A percentile compares a stretch with the other conserved stretches of the same genome.
Conservation (phyloP, 2,329 filamentous ascomycete genomes). For the Annulohypoxylon truncatum region DNA sequence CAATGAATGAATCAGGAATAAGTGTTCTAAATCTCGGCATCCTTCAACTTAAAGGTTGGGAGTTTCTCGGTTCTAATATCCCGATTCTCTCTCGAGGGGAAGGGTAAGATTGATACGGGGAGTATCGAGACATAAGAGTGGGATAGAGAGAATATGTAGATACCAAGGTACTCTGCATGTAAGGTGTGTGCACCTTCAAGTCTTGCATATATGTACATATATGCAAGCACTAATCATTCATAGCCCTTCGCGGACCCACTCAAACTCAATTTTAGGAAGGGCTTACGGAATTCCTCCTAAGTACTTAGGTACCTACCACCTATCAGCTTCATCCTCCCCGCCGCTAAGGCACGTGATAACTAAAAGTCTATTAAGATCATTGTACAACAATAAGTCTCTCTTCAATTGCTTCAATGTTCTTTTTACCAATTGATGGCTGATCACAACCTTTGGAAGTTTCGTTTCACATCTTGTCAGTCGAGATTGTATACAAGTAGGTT, state of each 20-base stretch:
- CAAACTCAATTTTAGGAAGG: slow-evolving; percentile 24
- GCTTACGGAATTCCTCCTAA: background rate
- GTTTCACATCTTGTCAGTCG: background rate
- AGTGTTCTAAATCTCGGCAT: background rate
- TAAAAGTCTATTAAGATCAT: slow-evolving; percentile 17
- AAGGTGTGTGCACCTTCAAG: slow-evolving; percentile 10
- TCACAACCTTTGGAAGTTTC: background rate
- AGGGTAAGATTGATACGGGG: slow-evolving; percentile 34
- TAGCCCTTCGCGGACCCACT: slow-evolving; percentile 23
- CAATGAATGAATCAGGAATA: slow-evolving; percentile 12
- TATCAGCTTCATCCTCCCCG: slow-evolving; percentile 26
- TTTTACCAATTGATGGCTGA: background rate
- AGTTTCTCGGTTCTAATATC: slow-evolving; percentile 17
- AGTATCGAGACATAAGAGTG: slow-evolving; percentile 36
- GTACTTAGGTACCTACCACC: background rate
- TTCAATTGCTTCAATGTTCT: background rate
- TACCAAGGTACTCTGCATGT: background rate
- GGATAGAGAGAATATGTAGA: slow-evolving; percentile 9
- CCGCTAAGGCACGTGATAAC: slow-evolving; percentile 30
- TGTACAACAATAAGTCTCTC: background rate
- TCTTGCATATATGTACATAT: slow-evolving; percentile 22
- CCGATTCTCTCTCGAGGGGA: slow-evolving; percentile 24
- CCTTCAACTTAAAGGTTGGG: slow-evolving; percentile 3
- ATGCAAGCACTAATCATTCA: slow-evolving; percentile 3
- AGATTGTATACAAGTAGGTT: background rate